Evolutionary conservation across 495 filamentous ascomycete species (phyloP), one percentile per base, ranked within the genome.

Genomic region (Daldinia decipiens): DNA sequence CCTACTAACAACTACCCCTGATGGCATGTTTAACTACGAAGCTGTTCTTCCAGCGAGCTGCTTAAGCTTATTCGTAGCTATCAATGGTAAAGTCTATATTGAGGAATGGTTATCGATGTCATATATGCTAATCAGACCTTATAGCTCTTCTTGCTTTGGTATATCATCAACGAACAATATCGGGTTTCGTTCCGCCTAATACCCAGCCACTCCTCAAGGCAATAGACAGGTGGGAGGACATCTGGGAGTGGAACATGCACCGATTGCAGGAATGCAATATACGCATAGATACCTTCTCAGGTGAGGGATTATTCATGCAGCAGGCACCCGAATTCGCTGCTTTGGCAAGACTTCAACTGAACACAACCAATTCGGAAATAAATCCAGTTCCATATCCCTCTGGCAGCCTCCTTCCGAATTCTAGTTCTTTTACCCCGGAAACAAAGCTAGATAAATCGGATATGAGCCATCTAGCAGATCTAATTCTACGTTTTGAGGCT

Each of bases 261-360:
- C 19, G 24, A 17, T 51, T 51, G 19, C 24, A 21, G 47, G 24
- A 21, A 5, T 51, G 24, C 12, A 51, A 27, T 24, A 51, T 51
- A 40, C 39, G 39, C 13, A 40, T 40, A n/a, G 39, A 40, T 40
- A 8, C 39, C 4, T 40, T 4, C 9, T 27, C 47, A 2, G 47
- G 47, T 0, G 47, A 51, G 24, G 47, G 47, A 2, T 3, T 51
- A 21, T 51, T 51, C 11, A 51, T 51, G 47, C 15, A 51, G 11
- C 47, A 51, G 47, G 47, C 47, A 5, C 47, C 47, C 19, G 47
- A 51, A 27, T 51, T 51, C 47, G 47, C 47, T 27, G 47, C 47
- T 8, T 15, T 51, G 47, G 47, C 47, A 51, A 21, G 24, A 12
- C 47, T 51, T 5, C 21, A 51, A 21, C 21, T 51, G 3, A 51